Percentiles rank a stretch among this genome's conserved stretches.
These are phyloP conservation scores for Trichoderma polysporum DNA, from an alignment of 2,329 filamentous ascomycete genomes.

Conservation along the genomic window DNA sequence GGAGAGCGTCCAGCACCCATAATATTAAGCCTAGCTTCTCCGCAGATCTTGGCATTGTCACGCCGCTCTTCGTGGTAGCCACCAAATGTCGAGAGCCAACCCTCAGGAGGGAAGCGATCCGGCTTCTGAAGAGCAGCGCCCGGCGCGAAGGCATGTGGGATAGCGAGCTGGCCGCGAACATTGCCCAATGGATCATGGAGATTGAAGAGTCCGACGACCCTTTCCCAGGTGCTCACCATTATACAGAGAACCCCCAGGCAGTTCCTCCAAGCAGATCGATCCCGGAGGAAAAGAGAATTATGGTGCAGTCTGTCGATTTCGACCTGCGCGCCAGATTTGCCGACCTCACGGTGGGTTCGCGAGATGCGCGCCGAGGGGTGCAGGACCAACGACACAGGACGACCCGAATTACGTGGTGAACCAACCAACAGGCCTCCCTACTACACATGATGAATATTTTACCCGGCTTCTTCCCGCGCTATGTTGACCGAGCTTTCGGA, in stretches of 20 bases:
- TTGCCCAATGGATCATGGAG: constrained; percentile 55
- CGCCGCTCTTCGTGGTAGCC: constrained; percentile 64
- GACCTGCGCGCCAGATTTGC: constrained; percentile 53
- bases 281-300: constrained; percentile 55
- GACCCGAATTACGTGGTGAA: constrained; percentile 50
- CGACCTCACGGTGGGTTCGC: constrained; percentile 53
- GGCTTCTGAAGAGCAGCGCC: constrained; percentile 58
- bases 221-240: background rate
- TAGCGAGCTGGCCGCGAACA: constrained; percentile 56
- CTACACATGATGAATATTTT: background rate
- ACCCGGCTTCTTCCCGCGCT: background rate
- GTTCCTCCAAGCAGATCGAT: constrained; percentile 33
- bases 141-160: constrained; percentile 71
- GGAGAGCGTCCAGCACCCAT: constrained; percentile 42
- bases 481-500: background rate
- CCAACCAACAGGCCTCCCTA: background rate
- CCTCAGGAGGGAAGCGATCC: constrained; percentile 59
- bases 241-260: background rate
- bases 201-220: constrained; percentile 50
- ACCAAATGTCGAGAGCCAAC: constrained; percentile 62
- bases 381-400: constrained; percentile 48
- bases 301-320: constrained; percentile 57
- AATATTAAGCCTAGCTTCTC: constrained; percentile 64
- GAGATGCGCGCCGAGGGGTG: constrained; percentile 48
- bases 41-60: constrained; percentile 62